Conservation (phyloP, 2,329 filamentous ascomycete genomes). For the Metarhizium rileyi region DNA sequence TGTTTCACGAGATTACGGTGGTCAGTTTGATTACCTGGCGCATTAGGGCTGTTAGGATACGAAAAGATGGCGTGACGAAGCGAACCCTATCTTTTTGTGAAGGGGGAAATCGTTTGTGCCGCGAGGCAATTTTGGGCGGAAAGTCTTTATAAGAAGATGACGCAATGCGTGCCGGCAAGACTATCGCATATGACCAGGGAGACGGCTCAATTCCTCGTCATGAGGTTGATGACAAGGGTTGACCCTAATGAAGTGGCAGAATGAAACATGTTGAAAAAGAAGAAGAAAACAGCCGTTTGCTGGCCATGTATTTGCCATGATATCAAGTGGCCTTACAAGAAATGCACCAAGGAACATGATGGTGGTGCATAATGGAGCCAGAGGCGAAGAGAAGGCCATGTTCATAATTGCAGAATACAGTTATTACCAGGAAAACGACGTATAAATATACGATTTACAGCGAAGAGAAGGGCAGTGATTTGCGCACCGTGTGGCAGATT, state of each 20-base stretch:
- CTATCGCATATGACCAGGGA: background rate
- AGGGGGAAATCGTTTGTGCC: background rate
- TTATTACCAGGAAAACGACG: background rate
- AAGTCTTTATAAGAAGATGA: constrained; percentile 2
- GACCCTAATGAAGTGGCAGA: background rate
- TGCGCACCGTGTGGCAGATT: too few relatives aligned
- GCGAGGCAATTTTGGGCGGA: background rate
- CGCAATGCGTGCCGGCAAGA: background rate
- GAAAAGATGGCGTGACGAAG: background rate
- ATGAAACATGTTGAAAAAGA: background rate
- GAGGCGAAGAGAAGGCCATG: background rate
- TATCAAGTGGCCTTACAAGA: background rate
- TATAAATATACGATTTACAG: background rate
- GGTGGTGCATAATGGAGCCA: background rate
- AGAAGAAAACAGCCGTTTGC: background rate
- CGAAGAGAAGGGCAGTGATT: background rate
- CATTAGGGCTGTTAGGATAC: constrained; percentile 3
- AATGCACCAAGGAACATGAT: background rate
- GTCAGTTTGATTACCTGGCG: constrained; percentile 1
- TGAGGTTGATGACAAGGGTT: background rate
- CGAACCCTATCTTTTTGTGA: background rate
- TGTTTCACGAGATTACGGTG: background rate
- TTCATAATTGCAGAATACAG: background rate
- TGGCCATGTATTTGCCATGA: background rate
- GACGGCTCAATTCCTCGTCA: background rate